phyloP scores from a whole-genome alignment of 2,329 filamentous ascomycete species.

The Trichoderma pleuroti region DNA sequence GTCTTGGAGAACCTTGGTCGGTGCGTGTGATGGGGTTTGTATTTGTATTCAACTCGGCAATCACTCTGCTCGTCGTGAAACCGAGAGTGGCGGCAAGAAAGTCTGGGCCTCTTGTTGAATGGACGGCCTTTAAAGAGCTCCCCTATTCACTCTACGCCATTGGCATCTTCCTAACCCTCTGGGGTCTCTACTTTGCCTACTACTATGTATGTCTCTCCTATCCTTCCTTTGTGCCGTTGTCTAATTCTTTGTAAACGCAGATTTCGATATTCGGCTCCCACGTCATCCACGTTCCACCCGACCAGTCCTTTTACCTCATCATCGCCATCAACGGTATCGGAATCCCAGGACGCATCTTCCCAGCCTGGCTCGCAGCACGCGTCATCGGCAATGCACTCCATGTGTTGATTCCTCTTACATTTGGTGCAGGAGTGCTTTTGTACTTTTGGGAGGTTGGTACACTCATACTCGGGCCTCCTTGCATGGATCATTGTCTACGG shows the following conservation, averaged over 20 bases:
- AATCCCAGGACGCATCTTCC: not conserved
- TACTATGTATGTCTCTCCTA: not conserved
- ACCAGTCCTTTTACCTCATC: not conserved
- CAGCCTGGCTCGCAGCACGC: not conserved
- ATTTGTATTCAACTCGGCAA: not conserved
- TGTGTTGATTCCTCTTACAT: not conserved
- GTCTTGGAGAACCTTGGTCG: slow-evolving; percentile 31
- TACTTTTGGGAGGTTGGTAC: not conserved
- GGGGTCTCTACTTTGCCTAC: not conserved
- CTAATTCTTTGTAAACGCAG: not conserved
- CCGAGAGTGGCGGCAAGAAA: not conserved
- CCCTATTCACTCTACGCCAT: not conserved
- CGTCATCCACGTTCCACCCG: not conserved
- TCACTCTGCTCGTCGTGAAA: not conserved
- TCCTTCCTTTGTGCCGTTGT: fast-evolving
- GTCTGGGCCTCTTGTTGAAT: not conserved
- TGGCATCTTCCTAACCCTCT: not conserved
- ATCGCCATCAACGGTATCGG: not conserved
- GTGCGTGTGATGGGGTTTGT: not conserved
- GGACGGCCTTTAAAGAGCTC: not conserved
- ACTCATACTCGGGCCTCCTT: not conserved
- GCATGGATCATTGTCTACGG: not conserved
- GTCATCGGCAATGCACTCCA: not conserved
- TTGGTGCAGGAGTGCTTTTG: not conserved
- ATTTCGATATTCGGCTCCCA: not conserved